Evolutionary conservation across 345 rosid genomes (phyloP).

Genomic region (Lepidium sativum): DNA sequence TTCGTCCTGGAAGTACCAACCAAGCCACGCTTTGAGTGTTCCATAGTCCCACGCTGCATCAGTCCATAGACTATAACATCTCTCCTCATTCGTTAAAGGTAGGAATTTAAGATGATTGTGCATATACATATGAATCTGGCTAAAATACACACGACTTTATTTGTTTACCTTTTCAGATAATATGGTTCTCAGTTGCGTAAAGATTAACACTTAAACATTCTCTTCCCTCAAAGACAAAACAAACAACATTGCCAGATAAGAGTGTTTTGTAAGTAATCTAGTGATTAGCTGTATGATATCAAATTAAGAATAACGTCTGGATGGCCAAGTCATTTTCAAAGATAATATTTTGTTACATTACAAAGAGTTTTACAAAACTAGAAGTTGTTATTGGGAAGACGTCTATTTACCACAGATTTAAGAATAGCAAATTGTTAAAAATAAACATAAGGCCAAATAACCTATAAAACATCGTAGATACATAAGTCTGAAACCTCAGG

Average conservation of each 20-base stretch:
- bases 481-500: slow-evolving; percentile 7
- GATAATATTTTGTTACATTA: background rate
- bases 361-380: slow-evolving; percentile 10
- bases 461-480: slow-evolving; percentile 8
- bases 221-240: background rate
- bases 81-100: no score
- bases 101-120: no score
- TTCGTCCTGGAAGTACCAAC: no score
- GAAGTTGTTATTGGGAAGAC: slow-evolving; percentile 3
- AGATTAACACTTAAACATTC: background rate
- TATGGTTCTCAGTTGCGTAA: background rate
- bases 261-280: background rate
- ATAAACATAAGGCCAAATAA: slow-evolving; percentile 4
- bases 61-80: no score
- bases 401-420: slow-evolving; percentile 23
- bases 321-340: slow-evolving; percentile 4
- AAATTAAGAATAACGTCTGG: background rate
- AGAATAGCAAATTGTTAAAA: slow-evolving; percentile 18
- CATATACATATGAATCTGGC: no score
- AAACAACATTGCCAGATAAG: no score
- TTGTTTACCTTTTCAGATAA: background rate
- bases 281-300: background rate
- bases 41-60: no score
- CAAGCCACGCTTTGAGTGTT: no score
- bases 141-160: background rate